Conservation (phyloP, 1,139 yeast genomes). For the Hyphopichia burtonii region DNA sequence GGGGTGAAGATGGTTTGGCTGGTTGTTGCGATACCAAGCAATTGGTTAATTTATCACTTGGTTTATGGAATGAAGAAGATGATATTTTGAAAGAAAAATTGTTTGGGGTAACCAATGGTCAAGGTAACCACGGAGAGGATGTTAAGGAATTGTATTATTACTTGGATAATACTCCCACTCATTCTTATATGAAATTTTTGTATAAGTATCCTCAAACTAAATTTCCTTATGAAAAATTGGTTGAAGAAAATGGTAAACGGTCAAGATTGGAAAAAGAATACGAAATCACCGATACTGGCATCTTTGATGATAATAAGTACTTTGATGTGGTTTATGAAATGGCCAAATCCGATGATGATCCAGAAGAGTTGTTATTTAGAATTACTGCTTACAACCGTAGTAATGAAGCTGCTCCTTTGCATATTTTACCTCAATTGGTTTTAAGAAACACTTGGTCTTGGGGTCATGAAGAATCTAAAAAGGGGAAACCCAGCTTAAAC, state of each 20-base stretch:
- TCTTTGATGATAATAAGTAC: slow-evolving; percentile 76
- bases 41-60: slow-evolving; percentile 71
- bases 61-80: slow-evolving; percentile 91
- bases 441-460: slow-evolving; percentile 94
- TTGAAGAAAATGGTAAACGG: slow-evolving; percentile 66
- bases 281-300: slow-evolving; percentile 74
- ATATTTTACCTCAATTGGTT: slow-evolving; percentile 80
- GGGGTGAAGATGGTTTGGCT: slow-evolving; percentile 98
- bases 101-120: slow-evolving; percentile 89
- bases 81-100: slow-evolving; percentile 82
- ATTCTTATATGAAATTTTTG: slow-evolving; percentile 87
- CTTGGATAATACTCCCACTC: slow-evolving; percentile 90
- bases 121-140: slow-evolving; percentile 96
- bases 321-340: slow-evolving; percentile 89
- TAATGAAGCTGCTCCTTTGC: slow-evolving; percentile 81
- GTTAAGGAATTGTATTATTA: slow-evolving; percentile 83
- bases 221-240: slow-evolving; percentile 80
- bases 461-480: slow-evolving; percentile 59
- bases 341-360: slow-evolving; percentile 84
- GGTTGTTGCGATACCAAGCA: slow-evolving; percentile 91
- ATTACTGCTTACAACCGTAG: slow-evolving; percentile 90
- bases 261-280: slow-evolving; percentile 64
- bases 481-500: slow-evolving; percentile 52
- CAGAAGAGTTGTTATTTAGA: slow-evolving; percentile 78
- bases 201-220: slow-evolving; percentile 88